Evolutionary conservation across 805 yeast species (phyloP), one percentile per base, ranked within the genome.

Genomic region (Metschnikowia matae): DNA sequence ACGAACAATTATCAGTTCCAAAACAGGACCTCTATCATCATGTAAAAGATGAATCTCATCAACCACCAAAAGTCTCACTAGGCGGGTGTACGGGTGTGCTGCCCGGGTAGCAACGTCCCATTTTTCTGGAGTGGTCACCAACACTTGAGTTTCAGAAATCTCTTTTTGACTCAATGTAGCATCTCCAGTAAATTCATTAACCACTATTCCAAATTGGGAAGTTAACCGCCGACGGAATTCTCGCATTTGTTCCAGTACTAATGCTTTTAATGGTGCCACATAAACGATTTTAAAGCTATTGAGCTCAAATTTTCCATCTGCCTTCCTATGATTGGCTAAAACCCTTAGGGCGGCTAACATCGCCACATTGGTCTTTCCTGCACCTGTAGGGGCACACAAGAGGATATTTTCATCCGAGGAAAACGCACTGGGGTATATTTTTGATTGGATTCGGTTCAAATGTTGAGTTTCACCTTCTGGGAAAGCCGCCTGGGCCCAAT

Each of bases 321-420:
- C 61, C 4, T 61, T 61, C 59, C 85, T 70, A 62, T 68, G 79
- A 44, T 83, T 76, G 0, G 80, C 69, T 18, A 91, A 63, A 0
- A 86, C 73, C 44, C 85, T 69, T n/a, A 91, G 70, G 4, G 88
- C 76, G 0, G 96, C 74, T 42, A 94, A 68, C 84, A 94, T 81
- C 0, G 99, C 99, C 29, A 94, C 96, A 64, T 94, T 94, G 20
- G 99, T 92, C 65, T 92, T 92, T 71, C 99, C 99, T 2, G 97
- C 97, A 71, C 99, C 99, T 0, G 99, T 92, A 6, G 99, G 99
- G 1, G 99, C 98, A 77, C 98, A 92, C 58, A 92, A 71, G 15
- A 92, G 70, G 37, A 94, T 64, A 60, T 91, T 92, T 4, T 77
- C 75, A 61, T 88, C 94, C 1, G 79, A 69, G 3, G 75, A 61